Conservation (phyloP, 345 rosid species). For the Lepidium africanum region DNA sequence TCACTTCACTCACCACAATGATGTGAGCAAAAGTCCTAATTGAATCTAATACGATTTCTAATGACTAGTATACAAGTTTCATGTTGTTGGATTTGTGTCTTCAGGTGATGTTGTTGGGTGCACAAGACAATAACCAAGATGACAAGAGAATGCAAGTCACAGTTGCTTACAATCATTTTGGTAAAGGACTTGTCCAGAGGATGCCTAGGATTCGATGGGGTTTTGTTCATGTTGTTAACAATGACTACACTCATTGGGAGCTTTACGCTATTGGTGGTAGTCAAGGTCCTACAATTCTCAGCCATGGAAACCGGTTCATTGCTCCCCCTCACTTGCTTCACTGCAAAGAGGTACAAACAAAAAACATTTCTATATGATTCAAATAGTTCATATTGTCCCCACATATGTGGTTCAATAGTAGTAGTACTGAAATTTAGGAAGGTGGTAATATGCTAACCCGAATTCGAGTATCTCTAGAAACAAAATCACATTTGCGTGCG, state of each 20-base stretch:
- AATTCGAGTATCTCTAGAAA: too few relatives aligned
- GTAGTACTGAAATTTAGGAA: too few relatives aligned
- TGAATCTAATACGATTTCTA: background rate
- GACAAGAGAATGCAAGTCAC: slow-evolving; percentile 61
- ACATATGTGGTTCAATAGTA: too few relatives aligned
- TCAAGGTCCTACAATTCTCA: slow-evolving; percentile 51
- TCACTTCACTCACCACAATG: slow-evolving; percentile 71
- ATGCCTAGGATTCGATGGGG: slow-evolving; percentile 77
- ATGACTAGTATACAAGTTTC: background rate
- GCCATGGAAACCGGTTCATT: slow-evolving; percentile 72
- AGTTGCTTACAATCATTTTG: slow-evolving; percentile 70
- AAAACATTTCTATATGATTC: background rate
- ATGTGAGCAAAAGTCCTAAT: slow-evolving; percentile 36
- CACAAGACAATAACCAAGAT: slow-evolving; percentile 30
- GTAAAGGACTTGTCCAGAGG: slow-evolving; percentile 64
- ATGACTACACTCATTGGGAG: slow-evolving; percentile 72
- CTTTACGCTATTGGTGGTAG: slow-evolving; percentile 79
- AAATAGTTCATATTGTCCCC: background rate
- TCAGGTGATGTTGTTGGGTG: slow-evolving; percentile 65
- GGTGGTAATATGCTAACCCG: too few relatives aligned
- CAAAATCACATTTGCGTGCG: too few relatives aligned
- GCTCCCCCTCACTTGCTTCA: slow-evolving; percentile 37
- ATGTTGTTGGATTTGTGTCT: background rate
- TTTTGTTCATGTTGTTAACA: slow-evolving; percentile 68
- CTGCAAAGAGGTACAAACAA: slow-evolving; percentile 37